Conservation (phyloP, 305 asterid species). For the Solanum chacoense region DNA sequence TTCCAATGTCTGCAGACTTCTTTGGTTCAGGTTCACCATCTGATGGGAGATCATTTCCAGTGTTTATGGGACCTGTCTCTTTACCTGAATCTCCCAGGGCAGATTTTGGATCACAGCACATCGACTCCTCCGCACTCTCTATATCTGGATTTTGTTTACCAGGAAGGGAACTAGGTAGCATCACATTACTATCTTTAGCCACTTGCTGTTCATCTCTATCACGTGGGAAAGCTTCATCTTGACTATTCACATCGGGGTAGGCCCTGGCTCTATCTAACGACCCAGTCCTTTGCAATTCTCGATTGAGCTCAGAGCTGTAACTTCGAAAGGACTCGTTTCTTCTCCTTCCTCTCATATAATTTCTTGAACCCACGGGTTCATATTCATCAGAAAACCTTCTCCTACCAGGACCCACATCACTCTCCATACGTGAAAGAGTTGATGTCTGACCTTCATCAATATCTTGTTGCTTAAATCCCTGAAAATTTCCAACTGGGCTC, state of each 20-base stretch:
- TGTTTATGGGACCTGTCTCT: conserved; percentile 28
- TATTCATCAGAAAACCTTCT: conserved; percentile 50
- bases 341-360: conserved; percentile 44
- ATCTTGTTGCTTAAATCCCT: conserved; percentile 34
- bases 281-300: conserved; percentile 51
- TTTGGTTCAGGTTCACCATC: conserved; percentile 19
- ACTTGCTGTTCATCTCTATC: conserved; percentile 27
- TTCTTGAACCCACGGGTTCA: conserved; percentile 26
- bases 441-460: conserved; percentile 45
- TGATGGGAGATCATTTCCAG: conserved; percentile 15
- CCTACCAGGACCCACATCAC: conserved; percentile 44
- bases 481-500: conserved; percentile 28
- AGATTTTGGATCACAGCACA: conserved; percentile 19
- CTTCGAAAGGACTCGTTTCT: conserved; percentile 42
- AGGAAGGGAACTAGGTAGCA: conserved; percentile 26
- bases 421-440: conserved; percentile 51
- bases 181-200: conserved; percentile 28
- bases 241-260: conserved; percentile 29
- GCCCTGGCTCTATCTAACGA: conserved; percentile 38
- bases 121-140: conserved; percentile 17
- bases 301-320: conserved; percentile 31
- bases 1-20: conserved; percentile 26
- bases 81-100: conserved; percentile 23
- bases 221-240: conserved; percentile 27
- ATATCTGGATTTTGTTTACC: conserved; percentile 28